phyloP scores from a whole-genome alignment of 345 rosid genomes.

The Melaleuca alternifolia region DNA sequence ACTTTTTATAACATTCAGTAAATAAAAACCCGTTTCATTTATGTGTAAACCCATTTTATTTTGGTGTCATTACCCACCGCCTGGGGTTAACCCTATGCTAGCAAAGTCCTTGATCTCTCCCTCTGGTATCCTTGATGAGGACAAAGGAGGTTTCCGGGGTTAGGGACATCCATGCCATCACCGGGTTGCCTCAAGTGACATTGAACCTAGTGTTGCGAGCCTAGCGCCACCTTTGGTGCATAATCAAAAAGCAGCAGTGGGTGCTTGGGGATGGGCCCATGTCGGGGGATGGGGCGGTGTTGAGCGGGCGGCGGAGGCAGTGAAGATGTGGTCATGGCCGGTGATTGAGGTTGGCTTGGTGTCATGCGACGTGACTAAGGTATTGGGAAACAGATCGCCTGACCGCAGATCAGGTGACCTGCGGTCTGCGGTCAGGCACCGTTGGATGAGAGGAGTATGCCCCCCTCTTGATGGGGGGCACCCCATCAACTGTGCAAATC shows the following conservation, averaged over 20 bases:
- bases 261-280: background rate
- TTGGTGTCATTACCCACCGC: background rate
- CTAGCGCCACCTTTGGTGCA: background rate
- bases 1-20: background rate
- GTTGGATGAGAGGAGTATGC: too few species aligned
- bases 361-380: background rate
- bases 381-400: too few species aligned
- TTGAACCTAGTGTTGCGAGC: background rate
- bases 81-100: accelerated
- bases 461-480: too few species aligned
- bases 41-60: background rate
- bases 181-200: background rate
- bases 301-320: background rate
- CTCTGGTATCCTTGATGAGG: background rate
- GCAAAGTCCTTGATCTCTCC: background rate
- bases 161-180: background rate
- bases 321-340: background rate
- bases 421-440: too few species aligned
- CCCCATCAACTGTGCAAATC: too few species aligned
- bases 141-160: background rate
- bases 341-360: background rate
- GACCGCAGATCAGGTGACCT: too few species aligned
- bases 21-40: background rate
- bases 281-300: too few species aligned
- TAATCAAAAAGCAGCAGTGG: background rate